These are phyloP conservation scores for Pisolithus marmoratus DNA, from an alignment of 768 basidiomycete species.

Conservation along the genomic window DNA sequence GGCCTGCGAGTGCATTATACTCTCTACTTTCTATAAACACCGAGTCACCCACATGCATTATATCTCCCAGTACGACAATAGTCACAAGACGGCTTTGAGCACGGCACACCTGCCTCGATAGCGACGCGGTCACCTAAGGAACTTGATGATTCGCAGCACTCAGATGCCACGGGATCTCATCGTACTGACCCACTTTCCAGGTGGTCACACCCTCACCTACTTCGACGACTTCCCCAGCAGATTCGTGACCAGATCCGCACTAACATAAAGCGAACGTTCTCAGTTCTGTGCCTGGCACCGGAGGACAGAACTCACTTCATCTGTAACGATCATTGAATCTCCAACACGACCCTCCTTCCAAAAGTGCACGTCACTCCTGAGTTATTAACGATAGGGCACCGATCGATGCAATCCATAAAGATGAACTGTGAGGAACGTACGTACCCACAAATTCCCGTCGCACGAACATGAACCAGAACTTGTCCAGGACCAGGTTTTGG, in stretches of 20 bases:
- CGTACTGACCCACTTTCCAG: conserved; percentile 49
- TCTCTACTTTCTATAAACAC: no score
- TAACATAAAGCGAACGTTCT: conserved; percentile 13
- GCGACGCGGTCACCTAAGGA: conserved; percentile 57
- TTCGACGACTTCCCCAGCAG: conserved; percentile 61
- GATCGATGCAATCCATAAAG: not conserved
- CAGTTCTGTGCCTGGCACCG: not conserved
- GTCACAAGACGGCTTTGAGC: conserved; percentile 55
- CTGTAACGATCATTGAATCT: conserved; percentile 64
- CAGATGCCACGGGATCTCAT: no score
- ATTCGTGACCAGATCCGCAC: conserved; percentile 70
- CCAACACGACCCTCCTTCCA: conserved; percentile 68
- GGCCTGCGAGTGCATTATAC: conserved; percentile 19
- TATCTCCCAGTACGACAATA: conserved; percentile 60
- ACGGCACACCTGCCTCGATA: conserved; percentile 66
- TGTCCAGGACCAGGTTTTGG: conserved; percentile 59
- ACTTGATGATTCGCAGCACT: no score
- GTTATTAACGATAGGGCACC: not conserved
- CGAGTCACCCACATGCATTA: conserved; percentile 44
- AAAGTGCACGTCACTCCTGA: conserved; percentile 68
- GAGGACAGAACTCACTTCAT: conserved; percentile 39
- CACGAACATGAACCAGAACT: conserved; percentile 59
- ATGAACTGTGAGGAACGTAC: conserved; percentile 12
- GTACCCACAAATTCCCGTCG: conserved; percentile 67
- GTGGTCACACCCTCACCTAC: conserved; percentile 61